A percentile compares a stretch with the other conserved stretches of the same genome.
phyloP scores from a whole-genome alignment of 352 stramenopile species.

The Achlya hypogyna region DNA sequence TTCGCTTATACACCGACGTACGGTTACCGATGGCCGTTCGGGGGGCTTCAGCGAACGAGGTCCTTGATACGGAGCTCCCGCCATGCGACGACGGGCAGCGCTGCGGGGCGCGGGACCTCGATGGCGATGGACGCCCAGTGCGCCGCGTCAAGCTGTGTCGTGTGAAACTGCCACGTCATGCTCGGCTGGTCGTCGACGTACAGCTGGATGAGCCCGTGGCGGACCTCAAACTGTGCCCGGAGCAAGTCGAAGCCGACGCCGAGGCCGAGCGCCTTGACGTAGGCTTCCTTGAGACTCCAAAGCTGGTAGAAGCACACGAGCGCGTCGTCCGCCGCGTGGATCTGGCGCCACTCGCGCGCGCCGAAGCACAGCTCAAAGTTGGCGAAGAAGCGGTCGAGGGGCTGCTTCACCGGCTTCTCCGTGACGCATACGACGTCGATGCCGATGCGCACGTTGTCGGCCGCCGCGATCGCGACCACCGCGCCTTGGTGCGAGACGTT shows the following conservation, averaged over 20 bases:
- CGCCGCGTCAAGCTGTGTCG: background rate
- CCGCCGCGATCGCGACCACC: conserved; percentile 51
- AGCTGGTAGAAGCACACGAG: conserved; percentile 50
- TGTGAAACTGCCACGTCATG: conserved; percentile 2
- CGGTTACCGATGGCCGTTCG: too few species aligned
- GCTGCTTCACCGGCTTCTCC: conserved; percentile 33
- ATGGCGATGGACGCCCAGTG: conserved; percentile 10
- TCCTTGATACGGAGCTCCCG: background rate
- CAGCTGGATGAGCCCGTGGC: background rate
- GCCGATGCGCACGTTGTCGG: conserved; percentile 37
- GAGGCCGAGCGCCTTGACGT: conserved; percentile 65
- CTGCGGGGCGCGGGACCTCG: background rate
- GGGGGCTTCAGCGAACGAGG: background rate
- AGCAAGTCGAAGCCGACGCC: conserved; percentile 51
- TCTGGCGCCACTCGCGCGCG: conserved; percentile 45
- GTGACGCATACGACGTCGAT: conserved; percentile 57
- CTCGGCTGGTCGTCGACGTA: background rate
- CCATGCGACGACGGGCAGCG: background rate
- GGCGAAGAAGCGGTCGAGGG: conserved; percentile 39
- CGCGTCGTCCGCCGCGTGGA: conserved; percentile 24
- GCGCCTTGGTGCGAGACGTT: conserved; percentile 72
- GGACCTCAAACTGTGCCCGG: conserved; percentile 38
- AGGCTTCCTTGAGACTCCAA: conserved; percentile 72
- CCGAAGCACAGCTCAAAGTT: conserved; percentile 55
- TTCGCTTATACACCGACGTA: too few species aligned